Conservation (phyloP, 1,284 basidiomycete genomes). For the Porogramme epimiltina region DNA sequence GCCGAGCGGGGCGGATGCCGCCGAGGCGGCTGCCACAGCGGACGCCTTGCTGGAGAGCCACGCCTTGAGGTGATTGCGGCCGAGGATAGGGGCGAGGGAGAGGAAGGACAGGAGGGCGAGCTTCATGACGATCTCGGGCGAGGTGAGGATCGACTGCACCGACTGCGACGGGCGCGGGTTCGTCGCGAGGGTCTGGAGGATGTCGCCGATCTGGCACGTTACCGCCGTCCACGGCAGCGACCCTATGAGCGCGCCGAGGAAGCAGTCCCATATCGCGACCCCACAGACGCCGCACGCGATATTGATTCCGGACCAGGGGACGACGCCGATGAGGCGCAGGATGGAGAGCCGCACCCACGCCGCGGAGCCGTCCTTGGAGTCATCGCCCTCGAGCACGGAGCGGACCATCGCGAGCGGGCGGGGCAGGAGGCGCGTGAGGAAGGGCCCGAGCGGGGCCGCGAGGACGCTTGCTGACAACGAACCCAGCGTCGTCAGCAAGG, state of each 20-base stretch:
- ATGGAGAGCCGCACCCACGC: conserved; percentile 86
- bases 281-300: conserved; percentile 90
- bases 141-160: conserved; percentile 69
- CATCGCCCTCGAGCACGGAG: conserved; percentile 59
- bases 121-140: conserved; percentile 73
- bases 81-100: conserved; percentile 78
- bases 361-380: conserved; percentile 48
- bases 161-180: conserved; percentile 69
- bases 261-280: conserved; percentile 73
- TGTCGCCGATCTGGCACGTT: conserved; percentile 87
- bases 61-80: conserved; percentile 59
- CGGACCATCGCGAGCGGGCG: conserved; percentile 82
- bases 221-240: conserved; percentile 82
- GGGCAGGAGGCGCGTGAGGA: conserved; percentile 80
- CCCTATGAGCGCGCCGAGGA: conserved; percentile 81
- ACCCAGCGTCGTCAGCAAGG: conserved; percentile 83
- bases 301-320: conserved; percentile 94
- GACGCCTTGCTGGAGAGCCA: conserved; percentile 43
- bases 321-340: conserved; percentile 85
- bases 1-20: neutral
- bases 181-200: conserved; percentile 75
- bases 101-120: conserved; percentile 73
- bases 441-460: conserved; percentile 81
- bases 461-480: conserved; percentile 80
- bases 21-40: neutral